Percentiles rank a stretch among this genome's conserved stretches.
These are phyloP conservation scores for Nemania diffusa DNA, from an alignment of 2,329 filamentous ascomycete genomes.

Conservation along the genomic window DNA sequence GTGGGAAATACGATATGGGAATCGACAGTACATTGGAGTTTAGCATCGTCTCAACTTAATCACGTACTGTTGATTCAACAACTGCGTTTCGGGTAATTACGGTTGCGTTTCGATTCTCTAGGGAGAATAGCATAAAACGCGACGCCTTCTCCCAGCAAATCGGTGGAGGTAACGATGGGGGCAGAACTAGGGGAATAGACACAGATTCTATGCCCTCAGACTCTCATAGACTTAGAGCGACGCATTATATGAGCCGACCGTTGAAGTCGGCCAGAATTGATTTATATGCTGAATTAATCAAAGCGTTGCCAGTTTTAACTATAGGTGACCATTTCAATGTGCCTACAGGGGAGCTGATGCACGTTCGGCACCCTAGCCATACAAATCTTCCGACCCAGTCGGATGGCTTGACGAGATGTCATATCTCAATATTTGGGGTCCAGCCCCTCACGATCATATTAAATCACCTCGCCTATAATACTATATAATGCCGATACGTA, in stretches of 20 bases:
- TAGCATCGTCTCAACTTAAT: conserved; percentile 20
- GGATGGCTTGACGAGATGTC: conserved; percentile 44
- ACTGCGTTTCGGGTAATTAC: conserved; percentile 10
- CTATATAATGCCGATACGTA: neutral
- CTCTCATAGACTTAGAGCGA: conserved; percentile 47
- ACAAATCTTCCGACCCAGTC: conserved; percentile 44
- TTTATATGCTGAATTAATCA: conserved; percentile 25
- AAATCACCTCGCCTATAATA: neutral
- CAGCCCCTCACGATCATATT: conserved; percentile 21
- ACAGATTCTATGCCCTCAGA: conserved; percentile 44
- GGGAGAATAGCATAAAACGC: neutral
- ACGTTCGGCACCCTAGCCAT: conserved; percentile 36
- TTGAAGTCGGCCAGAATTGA: conserved; percentile 27
- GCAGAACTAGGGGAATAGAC: conserved; percentile 39
- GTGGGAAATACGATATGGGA: conserved; percentile 18
- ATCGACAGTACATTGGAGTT: conserved; percentile 23
- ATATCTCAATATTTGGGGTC: conserved; percentile 25
- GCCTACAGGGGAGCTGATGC: conserved; percentile 8
- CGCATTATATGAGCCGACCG: conserved; percentile 25
- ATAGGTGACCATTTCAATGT: neutral
- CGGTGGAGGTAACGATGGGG: neutral
- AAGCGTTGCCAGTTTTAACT: neutral
- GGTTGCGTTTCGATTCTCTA: neutral
- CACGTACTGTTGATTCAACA: conserved; percentile 7
- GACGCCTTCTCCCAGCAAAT: neutral